These are phyloP conservation scores for Chaetomium sp. DNA, from an alignment of 2,329 filamentous ascomycete genomes.

Conservation along the genomic window DNA sequence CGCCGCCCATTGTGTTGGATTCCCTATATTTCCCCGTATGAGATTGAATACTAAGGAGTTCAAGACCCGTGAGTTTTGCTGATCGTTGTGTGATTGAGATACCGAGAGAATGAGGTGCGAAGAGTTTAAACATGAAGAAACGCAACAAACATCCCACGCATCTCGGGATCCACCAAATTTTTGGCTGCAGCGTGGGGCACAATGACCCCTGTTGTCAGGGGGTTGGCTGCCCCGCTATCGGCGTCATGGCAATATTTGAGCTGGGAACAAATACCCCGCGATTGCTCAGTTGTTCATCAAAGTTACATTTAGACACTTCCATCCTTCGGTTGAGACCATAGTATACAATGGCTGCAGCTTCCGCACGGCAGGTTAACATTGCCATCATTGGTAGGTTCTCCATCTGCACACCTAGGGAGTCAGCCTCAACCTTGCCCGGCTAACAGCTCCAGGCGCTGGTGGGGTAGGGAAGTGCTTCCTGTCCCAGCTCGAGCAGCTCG, in stretches of 20 bases:
- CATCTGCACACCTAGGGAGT: too few relatives aligned
- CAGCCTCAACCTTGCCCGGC: neutral
- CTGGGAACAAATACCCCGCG: slow-evolving; percentile 27
- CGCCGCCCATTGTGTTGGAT: slow-evolving; percentile 43
- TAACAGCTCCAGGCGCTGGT: slow-evolving; percentile 68
- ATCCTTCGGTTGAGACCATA: slow-evolving; percentile 1
- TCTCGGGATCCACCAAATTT: slow-evolving; percentile 14
- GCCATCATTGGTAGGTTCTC: slow-evolving; percentile 46
- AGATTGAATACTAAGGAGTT: neutral
- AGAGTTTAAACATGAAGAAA: neutral
- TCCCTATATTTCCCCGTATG: neutral
- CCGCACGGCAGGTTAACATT: slow-evolving; percentile 45
- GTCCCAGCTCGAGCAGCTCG: slow-evolving; percentile 71
- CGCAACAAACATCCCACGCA: neutral
- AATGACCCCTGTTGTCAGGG: neutral
- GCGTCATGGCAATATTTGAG: slow-evolving; percentile 33
- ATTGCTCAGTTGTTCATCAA: slow-evolving; percentile 8
- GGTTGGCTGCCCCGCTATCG: slow-evolving; percentile 36
- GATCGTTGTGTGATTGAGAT: slow-evolving; percentile 3
- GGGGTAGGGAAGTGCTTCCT: slow-evolving; percentile 94
- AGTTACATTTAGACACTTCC: neutral
- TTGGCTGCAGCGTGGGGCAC: slow-evolving; percentile 15
- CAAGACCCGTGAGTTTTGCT: neutral
- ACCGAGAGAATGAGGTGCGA: neutral
- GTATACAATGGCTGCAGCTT: slow-evolving; percentile 36